phyloP scores from a whole-genome alignment of 2,329 filamentous ascomycete species.

The Sarocladium kiliense region DNA sequence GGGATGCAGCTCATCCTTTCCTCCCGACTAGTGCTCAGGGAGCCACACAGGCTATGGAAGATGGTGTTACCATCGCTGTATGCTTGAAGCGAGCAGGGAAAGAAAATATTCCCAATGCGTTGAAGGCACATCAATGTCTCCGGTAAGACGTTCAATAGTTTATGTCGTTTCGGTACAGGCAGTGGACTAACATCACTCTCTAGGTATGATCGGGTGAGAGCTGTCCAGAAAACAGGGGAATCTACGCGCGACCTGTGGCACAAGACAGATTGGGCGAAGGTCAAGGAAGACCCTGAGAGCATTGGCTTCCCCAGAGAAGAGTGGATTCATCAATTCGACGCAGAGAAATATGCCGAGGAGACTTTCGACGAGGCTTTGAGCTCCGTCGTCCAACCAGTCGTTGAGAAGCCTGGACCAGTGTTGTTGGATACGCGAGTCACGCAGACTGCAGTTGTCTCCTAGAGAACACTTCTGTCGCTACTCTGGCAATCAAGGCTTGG shows the following conservation, averaged over 20 bases:
- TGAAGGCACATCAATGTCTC: slow-evolving; percentile 8
- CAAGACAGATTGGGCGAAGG: slow-evolving; percentile 7
- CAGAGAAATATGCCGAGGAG: slow-evolving; percentile 5
- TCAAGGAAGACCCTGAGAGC: slow-evolving; percentile 2
- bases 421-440: neutral
- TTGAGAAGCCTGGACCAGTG: neutral
- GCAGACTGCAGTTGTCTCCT: neutral
- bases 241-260: slow-evolving; percentile 6
- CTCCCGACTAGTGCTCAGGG: slow-evolving; percentile 16
- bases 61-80: slow-evolving; percentile 14
- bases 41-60: slow-evolving; percentile 17
- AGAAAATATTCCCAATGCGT: slow-evolving; percentile 1
- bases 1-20: slow-evolving; percentile 17
- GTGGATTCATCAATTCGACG: slow-evolving; percentile 8
- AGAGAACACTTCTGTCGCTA: too few species aligned
- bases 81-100: slow-evolving; percentile 13
- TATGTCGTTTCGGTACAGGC: too few species aligned
- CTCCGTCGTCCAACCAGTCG: neutral
- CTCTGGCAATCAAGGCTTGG: too few species aligned
- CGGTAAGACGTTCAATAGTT: neutral
- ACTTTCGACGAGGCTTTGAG: neutral
- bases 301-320: slow-evolving; percentile 5
- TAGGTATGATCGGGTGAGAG: slow-evolving; percentile 1
- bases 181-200: neutral
- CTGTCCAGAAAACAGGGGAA: slow-evolving; percentile 6